These are phyloP conservation scores for Saccharomycopsis guyanensis DNA, from an alignment of 805 yeast species.

Conservation along the genomic window DNA sequence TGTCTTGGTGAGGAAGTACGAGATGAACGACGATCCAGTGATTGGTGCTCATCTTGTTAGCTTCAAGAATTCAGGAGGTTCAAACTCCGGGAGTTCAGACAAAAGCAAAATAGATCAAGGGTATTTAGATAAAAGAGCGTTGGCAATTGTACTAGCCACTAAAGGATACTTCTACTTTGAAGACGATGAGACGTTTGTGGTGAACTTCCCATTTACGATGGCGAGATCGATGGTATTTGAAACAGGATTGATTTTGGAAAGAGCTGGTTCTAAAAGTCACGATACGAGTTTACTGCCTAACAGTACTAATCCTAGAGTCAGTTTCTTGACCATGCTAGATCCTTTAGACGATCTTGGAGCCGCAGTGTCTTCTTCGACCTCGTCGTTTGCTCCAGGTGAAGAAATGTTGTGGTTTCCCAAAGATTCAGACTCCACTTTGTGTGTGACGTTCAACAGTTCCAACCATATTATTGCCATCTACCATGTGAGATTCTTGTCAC, in stretches of 20 bases:
- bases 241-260: conserved; percentile 60
- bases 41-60: conserved; percentile 14
- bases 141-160: conserved; percentile 56
- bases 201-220: conserved; percentile 64
- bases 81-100: too few relatives aligned
- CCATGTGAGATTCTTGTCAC: conserved; percentile 40
- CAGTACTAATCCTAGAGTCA: not conserved
- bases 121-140: conserved; percentile 28
- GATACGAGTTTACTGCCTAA: conserved; percentile 5
- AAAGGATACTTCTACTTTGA: conserved; percentile 54
- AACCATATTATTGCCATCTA: conserved; percentile 44
- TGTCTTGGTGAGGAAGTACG: conserved; percentile 14
- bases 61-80: too few relatives aligned
- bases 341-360: conserved; percentile 70
- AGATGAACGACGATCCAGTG: conserved; percentile 5
- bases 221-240: conserved; percentile 55
- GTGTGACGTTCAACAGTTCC: conserved; percentile 47
- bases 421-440: conserved; percentile 34
- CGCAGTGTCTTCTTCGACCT: conserved; percentile 62
- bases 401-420: conserved; percentile 48
- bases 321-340: conserved; percentile 61
- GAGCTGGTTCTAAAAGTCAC: conserved; percentile 28
- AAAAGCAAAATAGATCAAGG: not conserved
- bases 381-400: conserved; percentile 54
- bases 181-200: conserved; percentile 50